Conservation (phyloP, 768 basidiomycete genomes). For the Cystobasidium tubakii region DNA sequence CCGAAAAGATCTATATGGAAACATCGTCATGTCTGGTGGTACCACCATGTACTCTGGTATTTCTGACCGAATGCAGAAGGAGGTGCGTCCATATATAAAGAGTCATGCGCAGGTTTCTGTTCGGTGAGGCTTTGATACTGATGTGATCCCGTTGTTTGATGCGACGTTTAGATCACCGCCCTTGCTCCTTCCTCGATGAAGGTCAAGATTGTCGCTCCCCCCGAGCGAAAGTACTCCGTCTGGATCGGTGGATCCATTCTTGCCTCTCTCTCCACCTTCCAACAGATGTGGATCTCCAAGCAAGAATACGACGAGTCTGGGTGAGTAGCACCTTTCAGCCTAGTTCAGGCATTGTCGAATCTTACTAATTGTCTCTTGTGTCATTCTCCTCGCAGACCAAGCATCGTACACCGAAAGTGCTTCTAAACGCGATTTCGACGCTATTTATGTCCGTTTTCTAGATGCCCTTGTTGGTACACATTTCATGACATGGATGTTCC, state of each 20-base stretch:
- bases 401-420: constrained; percentile 47
- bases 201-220: constrained; percentile 47
- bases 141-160: too few relatives aligned
- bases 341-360: too few relatives aligned
- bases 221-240: constrained; percentile 90
- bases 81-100: constrained; percentile 48
- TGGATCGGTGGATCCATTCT: constrained; percentile 57
- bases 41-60: constrained; percentile 73
- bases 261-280: constrained; percentile 89
- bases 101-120: too few relatives aligned
- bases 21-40: constrained; percentile 81
- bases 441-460: neutral
- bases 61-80: constrained; percentile 91
- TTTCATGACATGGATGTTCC: too few relatives aligned
- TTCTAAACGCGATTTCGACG: neutral
- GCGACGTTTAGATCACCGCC: constrained; percentile 59
- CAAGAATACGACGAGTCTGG: constrained; percentile 72
- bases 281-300: constrained; percentile 75
- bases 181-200: constrained; percentile 85
- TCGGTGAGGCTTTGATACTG: neutral
- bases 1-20: constrained; percentile 66
- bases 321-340: neutral
- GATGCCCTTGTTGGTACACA: too few relatives aligned
- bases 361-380: neutral
- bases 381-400: constrained; percentile 49